Evolutionary conservation across 495 filamentous ascomycete species (phyloP).

Genomic region (Bacidia rubella): DNA sequence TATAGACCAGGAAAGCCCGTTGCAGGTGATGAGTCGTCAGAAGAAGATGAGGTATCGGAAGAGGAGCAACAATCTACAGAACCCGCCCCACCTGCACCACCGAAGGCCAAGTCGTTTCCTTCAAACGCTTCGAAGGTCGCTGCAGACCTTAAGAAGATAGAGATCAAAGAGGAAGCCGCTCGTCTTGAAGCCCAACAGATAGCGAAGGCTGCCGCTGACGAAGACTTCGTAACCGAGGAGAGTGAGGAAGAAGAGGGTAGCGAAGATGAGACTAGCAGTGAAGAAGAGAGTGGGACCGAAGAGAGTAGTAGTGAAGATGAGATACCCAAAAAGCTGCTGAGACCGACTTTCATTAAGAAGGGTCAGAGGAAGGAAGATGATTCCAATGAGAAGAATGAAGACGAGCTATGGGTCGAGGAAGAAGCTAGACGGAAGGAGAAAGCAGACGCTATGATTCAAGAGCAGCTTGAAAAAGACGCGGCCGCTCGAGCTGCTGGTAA

Average conservation of each 20-base stretch:
- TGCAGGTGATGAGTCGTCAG: constrained; percentile 51
- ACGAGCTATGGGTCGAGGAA: constrained; percentile 37
- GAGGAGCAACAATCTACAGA: constrained; percentile 25
- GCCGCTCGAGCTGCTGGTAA: constrained; percentile 62
- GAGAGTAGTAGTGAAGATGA: constrained; percentile 60
- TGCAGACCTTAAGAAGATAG: constrained; percentile 49
- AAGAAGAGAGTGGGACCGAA: constrained; percentile 25
- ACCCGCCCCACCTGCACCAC: constrained; percentile 35
- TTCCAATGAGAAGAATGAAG: constrained; percentile 26
- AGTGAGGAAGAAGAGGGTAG: constrained; percentile 36
- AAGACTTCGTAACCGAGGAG: constrained; percentile 62
- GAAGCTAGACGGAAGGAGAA: constrained; percentile 48
- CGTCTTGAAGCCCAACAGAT: constrained; percentile 18
- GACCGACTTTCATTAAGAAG: constrained; percentile 89
- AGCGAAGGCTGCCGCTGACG: constrained; percentile 41
- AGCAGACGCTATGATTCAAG: constrained; percentile 68
- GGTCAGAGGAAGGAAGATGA: constrained; percentile 41
- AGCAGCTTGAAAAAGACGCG: constrained; percentile 68
- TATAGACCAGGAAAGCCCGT: constrained; percentile 77
- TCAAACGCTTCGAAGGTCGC: constrained; percentile 39
- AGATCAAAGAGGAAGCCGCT: constrained; percentile 45
- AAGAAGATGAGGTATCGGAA: constrained; percentile 42
- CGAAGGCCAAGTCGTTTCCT: constrained; percentile 42
- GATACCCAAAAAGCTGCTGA: constrained; percentile 58
- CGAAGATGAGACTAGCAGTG: constrained; percentile 25